phyloP scores from a whole-genome alignment of 495 filamentous ascomycete species.

The Talaromyces proteolyticus region DNA sequence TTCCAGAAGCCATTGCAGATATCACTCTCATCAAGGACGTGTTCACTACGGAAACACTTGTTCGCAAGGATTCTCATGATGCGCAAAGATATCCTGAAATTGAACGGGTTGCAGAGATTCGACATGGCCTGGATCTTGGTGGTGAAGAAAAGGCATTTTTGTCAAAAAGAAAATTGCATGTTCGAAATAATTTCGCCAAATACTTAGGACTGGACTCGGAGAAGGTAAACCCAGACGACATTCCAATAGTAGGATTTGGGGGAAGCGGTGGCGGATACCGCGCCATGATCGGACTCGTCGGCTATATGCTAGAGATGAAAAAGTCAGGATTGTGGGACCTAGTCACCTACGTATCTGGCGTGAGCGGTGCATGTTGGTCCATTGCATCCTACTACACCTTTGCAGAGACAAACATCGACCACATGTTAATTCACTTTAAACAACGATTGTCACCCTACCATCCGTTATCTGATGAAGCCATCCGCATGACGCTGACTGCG shows the following conservation, averaged over 20 bases:
- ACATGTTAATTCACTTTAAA: constrained; percentile 4
- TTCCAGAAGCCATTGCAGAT: constrained; percentile 6
- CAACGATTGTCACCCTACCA: constrained; percentile 4
- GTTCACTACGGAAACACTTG: constrained; percentile 4
- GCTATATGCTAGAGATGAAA: constrained; percentile 7
- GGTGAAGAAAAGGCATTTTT: constrained; percentile 1
- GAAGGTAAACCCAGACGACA: constrained; percentile 5
- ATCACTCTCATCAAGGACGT: constrained; percentile 3
- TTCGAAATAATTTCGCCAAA: constrained; percentile 3
- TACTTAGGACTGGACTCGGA: constrained; percentile 5
- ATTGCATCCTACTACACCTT: constrained; percentile 7
- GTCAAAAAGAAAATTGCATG: constrained; percentile 1
- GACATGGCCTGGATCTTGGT: not conserved
- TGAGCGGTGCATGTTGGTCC: constrained; percentile 6
- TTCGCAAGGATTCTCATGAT: constrained; percentile 3
- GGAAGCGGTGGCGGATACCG: constrained; percentile 6
- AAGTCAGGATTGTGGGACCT: constrained; percentile 42
- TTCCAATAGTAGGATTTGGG: constrained; percentile 5
- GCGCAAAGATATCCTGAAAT: constrained; percentile 4
- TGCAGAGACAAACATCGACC: constrained; percentile 1
- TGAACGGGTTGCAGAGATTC: not conserved
- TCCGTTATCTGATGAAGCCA: constrained; percentile 4
- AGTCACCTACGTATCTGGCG: constrained; percentile 74
- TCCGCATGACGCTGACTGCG: constrained; percentile 4
- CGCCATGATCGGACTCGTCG: constrained; percentile 5